Evolutionary conservation across 352 stramenopile genomes (phyloP).

Genomic region (Globisporangium recalcitrans): DNA sequence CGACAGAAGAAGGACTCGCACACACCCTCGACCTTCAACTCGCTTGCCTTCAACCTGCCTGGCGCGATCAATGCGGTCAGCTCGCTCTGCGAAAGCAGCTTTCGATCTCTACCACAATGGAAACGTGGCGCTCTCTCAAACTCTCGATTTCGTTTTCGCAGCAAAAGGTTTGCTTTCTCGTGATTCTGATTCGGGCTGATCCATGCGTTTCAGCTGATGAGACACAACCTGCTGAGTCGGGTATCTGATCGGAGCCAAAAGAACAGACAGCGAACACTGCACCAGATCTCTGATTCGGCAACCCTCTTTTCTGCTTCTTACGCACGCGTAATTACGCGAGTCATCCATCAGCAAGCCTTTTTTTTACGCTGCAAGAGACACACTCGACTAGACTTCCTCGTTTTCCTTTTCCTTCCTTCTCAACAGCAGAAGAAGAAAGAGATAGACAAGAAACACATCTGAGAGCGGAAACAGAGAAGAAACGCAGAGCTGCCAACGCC

Average conservation of each 20-base stretch:
- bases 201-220: background rate
- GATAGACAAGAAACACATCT: constrained; percentile 2
- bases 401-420: background rate
- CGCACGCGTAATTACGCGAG: background rate
- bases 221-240: background rate
- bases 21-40: background rate
- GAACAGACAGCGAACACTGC: no score
- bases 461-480: background rate
- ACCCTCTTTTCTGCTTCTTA: background rate
- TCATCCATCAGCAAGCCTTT: background rate
- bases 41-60: background rate
- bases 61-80: background rate
- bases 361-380: background rate
- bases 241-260: background rate
- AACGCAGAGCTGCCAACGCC: background rate
- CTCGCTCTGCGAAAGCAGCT: background rate
- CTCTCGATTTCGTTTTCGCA: background rate
- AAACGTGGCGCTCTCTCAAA: constrained; percentile 4
- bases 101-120: background rate
- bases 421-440: background rate
- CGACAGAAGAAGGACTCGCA: background rate
- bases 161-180: background rate
- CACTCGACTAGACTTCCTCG: no score
- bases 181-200: background rate
- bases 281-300: background rate